Percentiles rank a stretch among this genome's conserved stretches.
Evolutionary conservation across 164 flowering plant genomes (phyloP).

Genomic region (Tetrastigma voinierianum): DNA sequence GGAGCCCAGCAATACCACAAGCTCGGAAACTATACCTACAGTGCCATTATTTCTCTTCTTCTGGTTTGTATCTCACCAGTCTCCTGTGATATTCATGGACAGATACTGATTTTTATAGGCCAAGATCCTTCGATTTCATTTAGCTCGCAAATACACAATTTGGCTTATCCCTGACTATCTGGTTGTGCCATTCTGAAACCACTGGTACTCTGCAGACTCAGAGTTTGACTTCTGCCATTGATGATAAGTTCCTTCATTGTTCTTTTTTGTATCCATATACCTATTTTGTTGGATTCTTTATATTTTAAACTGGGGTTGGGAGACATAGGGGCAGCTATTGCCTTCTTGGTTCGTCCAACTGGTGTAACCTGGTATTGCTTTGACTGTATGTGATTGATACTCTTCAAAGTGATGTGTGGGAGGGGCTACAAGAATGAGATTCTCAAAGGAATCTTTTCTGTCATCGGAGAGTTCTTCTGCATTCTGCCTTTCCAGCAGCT

Average conservation of each 20-base stretch:
- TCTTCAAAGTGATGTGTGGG: conserved; percentile 20
- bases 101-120: not conserved
- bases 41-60: not conserved
- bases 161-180: conserved; percentile 2
- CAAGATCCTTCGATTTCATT: conserved; percentile 3
- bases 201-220: conserved; percentile 5
- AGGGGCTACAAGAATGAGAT: conserved; percentile 12
- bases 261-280: not conserved
- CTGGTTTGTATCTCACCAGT: not conserved
- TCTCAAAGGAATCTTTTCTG: conserved; percentile 21
- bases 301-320: not conserved
- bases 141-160: not conserved
- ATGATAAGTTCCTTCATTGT: not conserved
- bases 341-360: not conserved
- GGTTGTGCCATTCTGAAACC: not conserved
- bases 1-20: conserved; percentile 4
- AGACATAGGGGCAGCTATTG: not conserved
- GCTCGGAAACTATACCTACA: not conserved
- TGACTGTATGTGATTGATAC: not conserved
- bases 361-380: conserved; percentile 1
- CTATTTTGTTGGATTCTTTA: not conserved
- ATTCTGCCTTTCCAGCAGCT: conserved; percentile 36
- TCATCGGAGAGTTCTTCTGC: conserved; percentile 24
- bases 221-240: not conserved
- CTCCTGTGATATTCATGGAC: conserved; percentile 1